Percentiles rank a stretch among this genome's conserved stretches.
phyloP scores from a whole-genome alignment of 768 basidiomycete species.

The Porpolomopsis calyptriformis region DNA sequence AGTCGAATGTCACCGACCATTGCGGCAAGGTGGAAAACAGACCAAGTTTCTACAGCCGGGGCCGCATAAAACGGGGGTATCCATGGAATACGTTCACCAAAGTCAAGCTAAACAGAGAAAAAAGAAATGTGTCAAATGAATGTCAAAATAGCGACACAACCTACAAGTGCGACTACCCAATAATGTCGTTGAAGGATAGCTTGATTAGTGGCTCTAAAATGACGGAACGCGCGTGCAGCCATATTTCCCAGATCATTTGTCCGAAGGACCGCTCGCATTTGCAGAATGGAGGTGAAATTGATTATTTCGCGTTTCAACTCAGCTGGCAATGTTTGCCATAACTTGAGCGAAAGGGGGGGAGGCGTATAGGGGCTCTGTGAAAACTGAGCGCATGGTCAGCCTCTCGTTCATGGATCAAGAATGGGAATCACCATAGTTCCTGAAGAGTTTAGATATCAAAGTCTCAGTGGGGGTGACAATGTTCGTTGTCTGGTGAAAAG shows the following conservation, averaged over 20 bases:
- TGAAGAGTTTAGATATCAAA: no score
- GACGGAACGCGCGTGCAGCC: background rate
- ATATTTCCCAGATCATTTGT: background rate
- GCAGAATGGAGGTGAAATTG: background rate
- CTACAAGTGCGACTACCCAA: background rate
- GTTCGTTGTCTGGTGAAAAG: no score
- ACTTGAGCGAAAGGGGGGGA: no score
- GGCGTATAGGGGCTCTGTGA: no score
- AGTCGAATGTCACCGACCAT: background rate
- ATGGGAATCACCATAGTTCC: no score
- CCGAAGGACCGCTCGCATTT: background rate
- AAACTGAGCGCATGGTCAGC: no score
- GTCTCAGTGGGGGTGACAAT: no score
- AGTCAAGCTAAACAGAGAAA: slow-evolving; percentile 1
- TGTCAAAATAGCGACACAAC: background rate
- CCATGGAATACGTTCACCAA: background rate
- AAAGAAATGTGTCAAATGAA: background rate
- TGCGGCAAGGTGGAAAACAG: background rate
- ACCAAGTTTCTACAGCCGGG: background rate
- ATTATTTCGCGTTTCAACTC: background rate
- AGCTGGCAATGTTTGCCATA: background rate
- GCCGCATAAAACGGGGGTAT: background rate
- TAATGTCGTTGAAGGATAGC: no score
- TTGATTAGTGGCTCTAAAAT: background rate
- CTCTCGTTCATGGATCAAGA: no score